A percentile compares a stretch with the other conserved stretches of the same genome.
These are phyloP conservation scores for Auxenochlorella pyrenoidosa DNA, from an alignment of 139 green algal genomes.

Conservation along the genomic window DNA sequence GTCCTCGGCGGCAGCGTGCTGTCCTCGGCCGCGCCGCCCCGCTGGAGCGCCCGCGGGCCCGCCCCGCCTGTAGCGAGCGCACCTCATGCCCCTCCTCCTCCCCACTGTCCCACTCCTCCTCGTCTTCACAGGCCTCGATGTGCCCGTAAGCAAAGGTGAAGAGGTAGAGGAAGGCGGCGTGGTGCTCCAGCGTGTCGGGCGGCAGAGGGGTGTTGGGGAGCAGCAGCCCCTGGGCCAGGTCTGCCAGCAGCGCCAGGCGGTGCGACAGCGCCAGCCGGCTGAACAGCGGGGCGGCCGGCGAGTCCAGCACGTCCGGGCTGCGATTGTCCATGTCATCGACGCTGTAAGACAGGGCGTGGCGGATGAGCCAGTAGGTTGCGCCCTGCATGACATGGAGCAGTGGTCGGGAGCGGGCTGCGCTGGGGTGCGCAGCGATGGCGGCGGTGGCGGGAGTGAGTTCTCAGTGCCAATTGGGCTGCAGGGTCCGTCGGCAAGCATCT, in stretches of 20 bases:
- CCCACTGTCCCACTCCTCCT: not conserved
- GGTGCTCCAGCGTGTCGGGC: constrained; percentile 1
- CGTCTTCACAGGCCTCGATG: not conserved
- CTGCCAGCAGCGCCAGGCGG: not conserved
- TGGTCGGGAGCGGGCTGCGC: too few species aligned
- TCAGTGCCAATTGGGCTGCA: not conserved
- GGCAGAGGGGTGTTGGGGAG: not conserved
- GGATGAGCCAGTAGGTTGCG: not conserved
- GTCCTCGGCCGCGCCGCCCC: too few species aligned
- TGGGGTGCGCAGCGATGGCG: too few species aligned
- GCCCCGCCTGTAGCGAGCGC: too few species aligned
- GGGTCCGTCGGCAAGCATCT: not conserved
- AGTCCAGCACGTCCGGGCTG: not conserved
- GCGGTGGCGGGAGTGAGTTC: not conserved
- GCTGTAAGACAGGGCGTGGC: not conserved
- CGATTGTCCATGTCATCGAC: not conserved
- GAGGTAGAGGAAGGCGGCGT: not conserved
- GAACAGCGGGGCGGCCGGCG: not conserved
- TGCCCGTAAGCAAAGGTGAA: not conserved
- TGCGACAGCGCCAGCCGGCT: not conserved
- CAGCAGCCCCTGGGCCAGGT: not conserved
- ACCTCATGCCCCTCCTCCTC: not conserved
- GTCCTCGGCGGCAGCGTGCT: too few species aligned
- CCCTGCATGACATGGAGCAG: not conserved
- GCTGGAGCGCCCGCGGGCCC: too few species aligned